phyloP scores from a whole-genome alignment of 2,329 filamentous ascomycete genomes.

The Elsinoe necatrix region DNA sequence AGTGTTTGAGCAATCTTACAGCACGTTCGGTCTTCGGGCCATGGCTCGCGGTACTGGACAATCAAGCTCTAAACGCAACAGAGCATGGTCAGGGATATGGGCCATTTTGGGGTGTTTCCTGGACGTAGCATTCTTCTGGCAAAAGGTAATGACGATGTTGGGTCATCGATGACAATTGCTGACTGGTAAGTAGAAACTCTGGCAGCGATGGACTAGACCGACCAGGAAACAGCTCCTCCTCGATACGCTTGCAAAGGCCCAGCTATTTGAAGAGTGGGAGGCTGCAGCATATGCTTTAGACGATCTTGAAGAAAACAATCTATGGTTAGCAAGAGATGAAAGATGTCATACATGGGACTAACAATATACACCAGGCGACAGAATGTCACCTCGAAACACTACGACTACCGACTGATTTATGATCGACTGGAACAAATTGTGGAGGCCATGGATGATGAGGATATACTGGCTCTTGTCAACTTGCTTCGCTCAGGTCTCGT shows the following conservation, averaged over 20 bases:
- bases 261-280: slow-evolving; percentile 77
- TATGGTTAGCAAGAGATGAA: slow-evolving; percentile 52
- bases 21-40: not conserved
- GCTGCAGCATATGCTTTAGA: slow-evolving; percentile 77
- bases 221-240: slow-evolving; percentile 58
- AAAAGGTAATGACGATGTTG: not conserved
- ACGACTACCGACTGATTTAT: slow-evolving; percentile 78
- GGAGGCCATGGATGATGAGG: slow-evolving; percentile 58
- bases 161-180: not conserved
- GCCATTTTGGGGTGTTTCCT: not conserved
- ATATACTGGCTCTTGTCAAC: slow-evolving; percentile 67
- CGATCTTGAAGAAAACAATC: slow-evolving; percentile 66
- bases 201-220: slow-evolving; percentile 58
- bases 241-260: slow-evolving; percentile 55
- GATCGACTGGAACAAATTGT: slow-evolving; percentile 65
- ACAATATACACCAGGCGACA: slow-evolving; percentile 54
- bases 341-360: not conserved
- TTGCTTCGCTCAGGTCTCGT: slow-evolving; percentile 68
- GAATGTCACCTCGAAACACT: slow-evolving; percentile 69
- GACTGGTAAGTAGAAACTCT: slow-evolving; percentile 49
- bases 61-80: not conserved
- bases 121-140: slow-evolving; percentile 2
- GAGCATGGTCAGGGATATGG: not conserved
- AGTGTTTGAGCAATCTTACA: not conserved
- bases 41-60: not conserved